Evolutionary conservation across 1,284 basidiomycete species (phyloP), one percentile per base, ranked within the genome.

Genomic region (Xerocomus cyaneibrunnescens): DNA sequence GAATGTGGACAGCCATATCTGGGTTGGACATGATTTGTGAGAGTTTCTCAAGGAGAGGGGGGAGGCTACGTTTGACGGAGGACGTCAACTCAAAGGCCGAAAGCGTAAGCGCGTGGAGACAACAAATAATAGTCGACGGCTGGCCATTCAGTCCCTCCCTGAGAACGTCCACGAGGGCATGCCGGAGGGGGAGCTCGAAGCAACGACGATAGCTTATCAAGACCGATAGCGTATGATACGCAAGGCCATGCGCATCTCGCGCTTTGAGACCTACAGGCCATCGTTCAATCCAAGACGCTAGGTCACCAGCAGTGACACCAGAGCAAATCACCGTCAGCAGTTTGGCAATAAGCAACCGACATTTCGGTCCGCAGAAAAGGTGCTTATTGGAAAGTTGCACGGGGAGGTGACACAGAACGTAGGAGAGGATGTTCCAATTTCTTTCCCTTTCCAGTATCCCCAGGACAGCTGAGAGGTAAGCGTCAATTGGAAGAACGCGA

Each of bases 391-490:
- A 78, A 4, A 99, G 80, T 69, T 99, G 95, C 19, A 86, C 79
- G 0, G 97, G 95, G 2, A 99, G 78, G 70, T 96, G 92, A 65
- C 90, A 92, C 2, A 99, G 77, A 5, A 96, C 77, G 64, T 97
- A 99, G 3, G 94, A 94, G 14, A 98, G 77, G 31, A 99, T 77
- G 61, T 99, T 97, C 96, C 97, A 99, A 57, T 90, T 92, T 42
- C 76, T 81, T 65, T 94, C 93, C 34, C 75, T 76, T 52, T 87
- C 80, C 40, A 99, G 72, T 49, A 98, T 79, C 2, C 76, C 76
- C 52, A 87, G 76, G 37, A 97, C 65, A 16, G 80, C 78, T 5
- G 71, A 70, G 12, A 98, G 76, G 62, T 97, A 96, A 39, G 80
- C 73, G 3, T 94, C 94, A 3, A 94, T 78, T 0, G 89, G 91